Base-by-base conservation (phyloP, 140 eudicot genomes). In the Cichorium intybus region DNA sequence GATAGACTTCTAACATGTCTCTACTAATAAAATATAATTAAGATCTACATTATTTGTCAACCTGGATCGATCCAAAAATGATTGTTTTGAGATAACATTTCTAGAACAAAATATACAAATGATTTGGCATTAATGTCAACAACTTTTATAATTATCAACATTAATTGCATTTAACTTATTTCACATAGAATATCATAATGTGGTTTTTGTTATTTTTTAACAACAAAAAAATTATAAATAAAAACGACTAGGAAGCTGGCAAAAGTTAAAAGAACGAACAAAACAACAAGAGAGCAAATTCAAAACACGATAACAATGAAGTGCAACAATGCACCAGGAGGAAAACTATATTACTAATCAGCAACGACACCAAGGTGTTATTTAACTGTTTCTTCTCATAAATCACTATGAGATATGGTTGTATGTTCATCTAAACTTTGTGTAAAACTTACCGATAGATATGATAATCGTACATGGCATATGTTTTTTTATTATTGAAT, bases 31-130 rank as follows among this genome's bases (percentile, higher is more conserved):
- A 27, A n/a, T n/a, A 26, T 12, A 21, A 24, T 61, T 14, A 43
- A 46, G 20, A 17, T 48, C 3, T 17, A 58, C 47, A 9, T 62
- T 43, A 9, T 62, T 43, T 45, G 57, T 63, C 70, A 48, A 48
- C 47, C 31, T 15, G 33, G 24, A 63, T 63, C 18, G 21, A 63
- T 46, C 57, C 46, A 18, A 9, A 41, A 24, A 27, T 14, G 14
- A n/a, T 9, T 4, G 4, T 46, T 16, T 26, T 10, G 15, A 45
- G 16, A 43, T 24, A 43, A 45, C 8, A 9, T 3, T n/a, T 63
- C 57, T 55, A 63, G 14, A 31, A 26, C 57, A 47, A 24, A 11
- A 24, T 9, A 47, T 47, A 24, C 24, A 12, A 41, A 47, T 16
- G 29, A 62, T n/a, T 46, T 20, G 26, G 46, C 11, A 3, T 28